Conservation (phyloP, 495 filamentous ascomycete genomes). For the Penicillium samsonianum region DNA sequence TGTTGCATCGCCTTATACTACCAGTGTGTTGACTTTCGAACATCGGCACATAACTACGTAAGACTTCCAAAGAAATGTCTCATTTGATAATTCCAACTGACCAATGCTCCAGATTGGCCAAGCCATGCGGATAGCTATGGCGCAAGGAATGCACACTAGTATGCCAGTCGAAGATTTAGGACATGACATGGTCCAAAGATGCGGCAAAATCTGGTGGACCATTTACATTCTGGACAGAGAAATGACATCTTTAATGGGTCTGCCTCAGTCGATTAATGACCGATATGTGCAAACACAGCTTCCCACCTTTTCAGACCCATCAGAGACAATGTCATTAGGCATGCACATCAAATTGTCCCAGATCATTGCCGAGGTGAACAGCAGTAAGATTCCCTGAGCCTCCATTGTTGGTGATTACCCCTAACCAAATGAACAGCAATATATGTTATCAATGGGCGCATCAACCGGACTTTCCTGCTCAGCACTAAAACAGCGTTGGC, state of each 20-base stretch:
- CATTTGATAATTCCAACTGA: background rate
- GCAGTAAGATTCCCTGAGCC: constrained; percentile 28
- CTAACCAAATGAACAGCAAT: constrained; percentile 33
- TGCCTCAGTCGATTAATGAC: constrained; percentile 43
- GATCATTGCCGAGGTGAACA: constrained; percentile 44
- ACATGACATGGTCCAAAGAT: constrained; percentile 37
- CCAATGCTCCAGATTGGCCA: constrained; percentile 40
- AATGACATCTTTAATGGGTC: constrained; percentile 48
- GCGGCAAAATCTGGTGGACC: constrained; percentile 49
- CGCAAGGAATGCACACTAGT: constrained; percentile 46
- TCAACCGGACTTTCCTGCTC: constrained; percentile 42
- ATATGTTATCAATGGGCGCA: constrained; percentile 45
- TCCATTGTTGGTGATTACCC: background rate
- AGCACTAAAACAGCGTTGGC: constrained; percentile 44
- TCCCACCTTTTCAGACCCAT: constrained; percentile 35
- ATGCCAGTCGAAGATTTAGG: constrained; percentile 41
- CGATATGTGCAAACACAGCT: constrained; percentile 39
- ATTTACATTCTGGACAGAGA: constrained; percentile 48
- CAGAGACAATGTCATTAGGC: constrained; percentile 34
- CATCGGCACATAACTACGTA: constrained; percentile 43
- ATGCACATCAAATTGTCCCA: constrained; percentile 47
- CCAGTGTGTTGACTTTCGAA: constrained; percentile 42
- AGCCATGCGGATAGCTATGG: constrained; percentile 45
- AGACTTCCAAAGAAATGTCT: background rate
- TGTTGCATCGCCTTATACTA: constrained; percentile 46